Base-by-base conservation (phyloP, 345 rosid genomes). In the Sonneratia caseolaris region DNA sequence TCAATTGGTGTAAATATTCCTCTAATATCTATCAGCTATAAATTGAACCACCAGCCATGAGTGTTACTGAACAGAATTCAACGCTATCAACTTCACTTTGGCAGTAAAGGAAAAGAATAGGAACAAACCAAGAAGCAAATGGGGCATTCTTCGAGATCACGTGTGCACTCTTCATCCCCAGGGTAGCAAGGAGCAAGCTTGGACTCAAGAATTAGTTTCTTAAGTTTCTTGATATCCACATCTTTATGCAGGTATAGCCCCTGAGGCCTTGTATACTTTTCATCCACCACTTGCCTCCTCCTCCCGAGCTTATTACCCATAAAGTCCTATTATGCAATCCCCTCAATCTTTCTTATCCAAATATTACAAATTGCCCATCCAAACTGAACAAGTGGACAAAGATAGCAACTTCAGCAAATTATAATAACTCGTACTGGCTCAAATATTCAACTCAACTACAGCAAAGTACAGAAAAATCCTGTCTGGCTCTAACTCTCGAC, bases 111-210 rank as follows among this genome's bases (percentile, higher is more conserved):
- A 73, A 27, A 62, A 9, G 32, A 27, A 71, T 32, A 61, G 62
- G 68, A 48, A 85, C 97, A 42, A 45, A 96, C 99, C 98, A 96
- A 81, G 76, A 92, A 96, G 84, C 99, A 96, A 82, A 96, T 96
- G 0, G 98, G 99, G 70, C 98, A 92, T 76, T 96, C 99, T 87
- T 96, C 99, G 35, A 85, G 88, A 76, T 96, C 99, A 37, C 69
- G 73, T 38, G 84, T 75, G 72, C 84, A 82, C 38, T 96, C 99
- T 45, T 96, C 98, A 11, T 85, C 93, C 3, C 99, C 99, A 1
- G 98, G 97, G 79, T 85, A 96, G 83, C 99, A 96, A 5, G 99
- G 98, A 70, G 99, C 97, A 65, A 96, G 97, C 86, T 92, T 96
- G 43, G 95, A 92, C 56, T 96, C 99, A 3, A 92, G 85, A 73